phyloP scores from a whole-genome alignment of 176 grass and related monocot genomes.

The Avena eriantha region DNA sequence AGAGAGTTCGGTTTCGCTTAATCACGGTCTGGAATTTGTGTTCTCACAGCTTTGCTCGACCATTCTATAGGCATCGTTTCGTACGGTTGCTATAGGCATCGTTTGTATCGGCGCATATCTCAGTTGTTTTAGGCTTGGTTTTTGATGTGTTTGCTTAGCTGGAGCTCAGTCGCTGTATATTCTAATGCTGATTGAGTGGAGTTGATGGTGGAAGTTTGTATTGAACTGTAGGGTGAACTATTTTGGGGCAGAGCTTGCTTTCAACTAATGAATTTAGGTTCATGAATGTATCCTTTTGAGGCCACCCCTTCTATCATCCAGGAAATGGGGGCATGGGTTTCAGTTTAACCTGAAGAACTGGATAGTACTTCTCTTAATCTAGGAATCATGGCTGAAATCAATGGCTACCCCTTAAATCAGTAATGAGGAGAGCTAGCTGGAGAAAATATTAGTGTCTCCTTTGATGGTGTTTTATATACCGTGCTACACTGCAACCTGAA shows the following conservation, averaged over 20 bases:
- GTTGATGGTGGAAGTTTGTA: background rate
- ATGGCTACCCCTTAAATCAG: background rate
- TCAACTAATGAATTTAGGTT: constrained; percentile 4
- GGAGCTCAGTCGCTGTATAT: background rate
- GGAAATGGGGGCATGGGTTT: background rate
- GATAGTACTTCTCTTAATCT: background rate
- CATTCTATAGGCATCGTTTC: background rate
- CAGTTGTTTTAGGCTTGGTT: background rate
- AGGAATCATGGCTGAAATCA: background rate
- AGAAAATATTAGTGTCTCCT: background rate
- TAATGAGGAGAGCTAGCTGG: background rate
- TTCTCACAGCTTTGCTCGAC: background rate
- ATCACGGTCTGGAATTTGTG: constrained; percentile 1
- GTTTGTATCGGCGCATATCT: background rate
- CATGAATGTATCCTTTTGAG: background rate
- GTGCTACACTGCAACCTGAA: too few relatives aligned
- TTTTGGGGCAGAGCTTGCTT: background rate
- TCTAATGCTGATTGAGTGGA: background rate
- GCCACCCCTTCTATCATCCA: background rate
- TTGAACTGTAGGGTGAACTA: constrained; percentile 8
- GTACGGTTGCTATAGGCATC: background rate
- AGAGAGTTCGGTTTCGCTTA: background rate
- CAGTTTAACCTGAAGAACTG: constrained; percentile 6
- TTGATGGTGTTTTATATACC: too few relatives aligned
- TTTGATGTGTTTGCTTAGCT: constrained; percentile 3